Evolutionary conservation across 257 asterid genomes (phyloP), one percentile per base, ranked within the genome.

Genomic region (Anisodus acutangulus): DNA sequence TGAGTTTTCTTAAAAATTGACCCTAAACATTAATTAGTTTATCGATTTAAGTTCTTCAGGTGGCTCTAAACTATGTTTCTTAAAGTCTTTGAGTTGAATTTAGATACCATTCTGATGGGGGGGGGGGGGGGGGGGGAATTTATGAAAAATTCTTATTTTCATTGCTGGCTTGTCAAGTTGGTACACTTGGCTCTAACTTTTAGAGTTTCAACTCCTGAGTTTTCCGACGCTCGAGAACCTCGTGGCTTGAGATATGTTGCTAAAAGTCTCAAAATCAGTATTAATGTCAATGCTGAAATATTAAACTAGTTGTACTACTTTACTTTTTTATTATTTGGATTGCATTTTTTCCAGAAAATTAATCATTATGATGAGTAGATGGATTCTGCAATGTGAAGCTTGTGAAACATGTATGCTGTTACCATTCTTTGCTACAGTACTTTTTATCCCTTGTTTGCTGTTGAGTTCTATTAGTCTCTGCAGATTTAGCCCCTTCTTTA

Each of bases 51-150:
- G 81, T 22, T 8, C 45, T 49, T 74, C 81, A 74, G 22, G 53
- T 78, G 9, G 41, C 81, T 76, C 15, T 53, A 78, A 78, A 53
- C 9, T 13, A 53, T 26, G 49, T 78, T 78, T 26, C 64, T 13
- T 78, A 26, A 51, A 12, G 81, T 53, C 19, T 13, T 78, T 78
- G 64, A 53, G 47, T 78, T 78, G 64, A 53, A 78, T 51, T 31
- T 78, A 78, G 49, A 16, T 26, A 26, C 64, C 81, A 53, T 66
- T 66, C 72, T 6, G 1, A 66, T 41, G 11, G 15, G 69, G 3
- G 35, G 9, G 16, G 10, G 31, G 1, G 31, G 16, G 11, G 15
- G 69, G 3, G 35, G 9, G 16, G 10, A 64, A 62, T 62, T 39
- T 19, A 62, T 8, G 68, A 62, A 9, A n/a, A 19, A 5, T 2